These are phyloP conservation scores for Fusarium sp. DNA, from an alignment of 2,329 filamentous ascomycete species.

Conservation along the genomic window DNA sequence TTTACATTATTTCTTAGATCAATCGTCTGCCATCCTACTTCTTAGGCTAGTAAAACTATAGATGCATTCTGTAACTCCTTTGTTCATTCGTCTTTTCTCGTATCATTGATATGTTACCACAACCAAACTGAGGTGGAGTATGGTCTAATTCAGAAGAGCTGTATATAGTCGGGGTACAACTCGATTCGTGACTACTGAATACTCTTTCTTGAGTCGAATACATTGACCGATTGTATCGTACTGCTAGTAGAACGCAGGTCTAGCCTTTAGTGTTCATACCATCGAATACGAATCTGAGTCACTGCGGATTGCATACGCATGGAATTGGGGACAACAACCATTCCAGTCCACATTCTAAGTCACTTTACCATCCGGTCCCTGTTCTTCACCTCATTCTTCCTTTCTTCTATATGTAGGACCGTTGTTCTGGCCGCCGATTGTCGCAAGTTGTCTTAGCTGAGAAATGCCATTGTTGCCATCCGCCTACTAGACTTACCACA, in stretches of 20 bases:
- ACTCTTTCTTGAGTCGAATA: neutral
- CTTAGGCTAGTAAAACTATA: neutral
- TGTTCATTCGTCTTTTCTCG: neutral
- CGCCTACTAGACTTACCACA: neutral
- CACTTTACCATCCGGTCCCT: neutral
- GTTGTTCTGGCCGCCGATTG: neutral
- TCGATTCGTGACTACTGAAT: neutral
- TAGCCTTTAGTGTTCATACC: slow-evolving; percentile 19
- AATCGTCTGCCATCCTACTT: neutral
- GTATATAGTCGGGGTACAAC: neutral
- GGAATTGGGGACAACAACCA: neutral
- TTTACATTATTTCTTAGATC: neutral
- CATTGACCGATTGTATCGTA: neutral
- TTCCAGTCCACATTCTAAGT: neutral
- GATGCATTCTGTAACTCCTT: no score
- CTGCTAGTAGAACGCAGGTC: neutral
- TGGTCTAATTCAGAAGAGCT: neutral
- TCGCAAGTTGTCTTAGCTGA: neutral
- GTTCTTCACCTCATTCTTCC: neutral
- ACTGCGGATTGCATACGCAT: neutral
- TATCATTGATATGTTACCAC: neutral
- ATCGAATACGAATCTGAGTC: slow-evolving; percentile 6
- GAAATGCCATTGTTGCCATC: neutral
- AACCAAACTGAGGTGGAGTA: neutral
- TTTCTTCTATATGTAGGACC: neutral